Base-by-base conservation (phyloP, 2,329 filamentous ascomycete species). In the Pseudocercospora ulei region DNA sequence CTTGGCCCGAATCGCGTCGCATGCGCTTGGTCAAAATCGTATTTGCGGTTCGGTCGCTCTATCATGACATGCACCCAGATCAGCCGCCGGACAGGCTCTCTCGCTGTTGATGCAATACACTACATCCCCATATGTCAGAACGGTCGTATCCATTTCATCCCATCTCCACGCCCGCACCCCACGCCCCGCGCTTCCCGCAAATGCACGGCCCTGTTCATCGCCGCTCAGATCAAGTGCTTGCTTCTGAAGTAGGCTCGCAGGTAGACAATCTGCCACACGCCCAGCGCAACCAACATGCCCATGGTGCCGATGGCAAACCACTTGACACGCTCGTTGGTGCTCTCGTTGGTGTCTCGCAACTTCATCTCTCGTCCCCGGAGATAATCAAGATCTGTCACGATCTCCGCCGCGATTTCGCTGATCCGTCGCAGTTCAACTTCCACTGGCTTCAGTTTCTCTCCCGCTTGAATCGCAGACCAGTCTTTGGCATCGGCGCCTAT, bases 301-400 rank as follows among this genome's bases (percentile, higher is more conserved):
- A 94, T 96, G 17, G 88, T 96, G 50, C 79, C 77, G 62, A 95
- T 78, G 33, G 88, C 88, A 65, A 98, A 98, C 86, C 85, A 96
- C 72, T 96, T 98, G 58, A 98, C 90, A 43, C 90, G 77, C 67
- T 82, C 90, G 68, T 98, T 98, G 51, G 90, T 98, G 72, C 88
- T 96, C 79, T 98, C 90, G 65, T 98, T 98, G 54, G 90, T 98
- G 68, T 98, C 88, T 62, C 90, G 75, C 55, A 98, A 74, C 71
- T 85, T 93, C 75, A 94, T 86, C 72, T 98, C 90, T 55, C 90
- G 76, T 24, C 65, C 56, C 51, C 90, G 76, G 55, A 98, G 75
- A 67, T 96, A 98, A 50, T 96, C 88, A 88, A 98, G 93, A 72
- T 96, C 88, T 48, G 65, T 65, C 33, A 95, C 88, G 49, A 96